Evolutionary conservation across 176 grass and related monocot species (phyloP).

Genomic region (Juncus effusus): DNA sequence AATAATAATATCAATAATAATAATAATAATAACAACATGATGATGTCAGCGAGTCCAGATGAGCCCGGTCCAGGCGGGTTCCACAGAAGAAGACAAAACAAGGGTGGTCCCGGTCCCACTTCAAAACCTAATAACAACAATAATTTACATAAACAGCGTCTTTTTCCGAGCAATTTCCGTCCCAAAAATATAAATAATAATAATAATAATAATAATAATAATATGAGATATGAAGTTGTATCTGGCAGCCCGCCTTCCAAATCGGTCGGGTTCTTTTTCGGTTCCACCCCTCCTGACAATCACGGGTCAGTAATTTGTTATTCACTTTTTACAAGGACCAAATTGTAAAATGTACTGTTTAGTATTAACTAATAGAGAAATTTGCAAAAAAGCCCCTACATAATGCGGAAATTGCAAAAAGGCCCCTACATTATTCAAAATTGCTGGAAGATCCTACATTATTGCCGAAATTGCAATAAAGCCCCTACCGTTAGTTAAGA

Average conservation of each 20-base stretch:
- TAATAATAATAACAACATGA: slow-evolving; percentile 21
- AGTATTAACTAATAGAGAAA: background rate
- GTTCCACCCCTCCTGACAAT: slow-evolving; percentile 89
- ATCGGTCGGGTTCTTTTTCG: slow-evolving; percentile 93
- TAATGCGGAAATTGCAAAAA: too few species aligned
- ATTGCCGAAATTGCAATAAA: too few species aligned
- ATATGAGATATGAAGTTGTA: slow-evolving; percentile 50
- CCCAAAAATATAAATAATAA: background rate
- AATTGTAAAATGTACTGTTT: slow-evolving; percentile 3
- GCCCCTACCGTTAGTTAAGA: too few species aligned
- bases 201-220: slow-evolving; percentile 19
- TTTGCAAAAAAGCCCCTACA: too few species aligned
- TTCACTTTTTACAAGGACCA: background rate
- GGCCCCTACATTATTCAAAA: too few species aligned
- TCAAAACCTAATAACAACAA: slow-evolving; percentile 41
- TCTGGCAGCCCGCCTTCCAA: slow-evolving; percentile 90
- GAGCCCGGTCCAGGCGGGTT: slow-evolving; percentile 63
- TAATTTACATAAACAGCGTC: slow-evolving; percentile 60
- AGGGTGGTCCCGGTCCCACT: slow-evolving; percentile 37
- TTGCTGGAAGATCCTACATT: too few species aligned
- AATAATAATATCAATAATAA: slow-evolving; percentile 14
- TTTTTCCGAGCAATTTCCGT: slow-evolving; percentile 80
- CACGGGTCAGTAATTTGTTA: slow-evolving; percentile 43
- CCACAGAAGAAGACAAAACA: slow-evolving; percentile 64
- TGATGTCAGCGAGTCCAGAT: slow-evolving; percentile 32